Percentiles rank a stretch among this genome's conserved stretches.
These are phyloP conservation scores for Trichodelitschia bisporula DNA, from an alignment of 495 filamentous ascomycete genomes.

Conservation along the genomic window DNA sequence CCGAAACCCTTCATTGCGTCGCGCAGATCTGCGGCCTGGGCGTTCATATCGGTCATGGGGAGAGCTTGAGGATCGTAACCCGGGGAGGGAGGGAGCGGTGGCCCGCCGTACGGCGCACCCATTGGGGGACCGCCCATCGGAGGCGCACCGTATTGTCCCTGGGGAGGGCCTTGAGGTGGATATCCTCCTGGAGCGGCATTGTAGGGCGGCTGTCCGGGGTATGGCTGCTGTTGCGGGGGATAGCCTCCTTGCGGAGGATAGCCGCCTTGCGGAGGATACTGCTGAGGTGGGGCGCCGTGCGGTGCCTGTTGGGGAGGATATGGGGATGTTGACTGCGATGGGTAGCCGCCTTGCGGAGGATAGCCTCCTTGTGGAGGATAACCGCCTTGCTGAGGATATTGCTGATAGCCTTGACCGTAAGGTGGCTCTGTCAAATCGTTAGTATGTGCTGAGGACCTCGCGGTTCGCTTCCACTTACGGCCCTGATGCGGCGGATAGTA, in stretches of 20 bases:
- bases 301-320: too few relatives aligned
- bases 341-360: conserved; percentile 15
- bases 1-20: conserved; percentile 83
- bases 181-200: too few relatives aligned
- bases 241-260: conserved; percentile 16
- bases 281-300: conserved; percentile 7
- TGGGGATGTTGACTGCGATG: conserved; percentile 15
- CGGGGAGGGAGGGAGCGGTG: conserved; percentile 9
- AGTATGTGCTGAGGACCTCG: too few relatives aligned
- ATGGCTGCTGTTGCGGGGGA: conserved; percentile 1
- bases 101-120: conserved; percentile 1
- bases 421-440: too few relatives aligned
- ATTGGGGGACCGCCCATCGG: neutral
- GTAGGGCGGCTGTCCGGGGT: conserved; percentile 2
- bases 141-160: conserved; percentile 2
- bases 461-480: too few relatives aligned
- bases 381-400: conserved; percentile 12
- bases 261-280: conserved; percentile 11
- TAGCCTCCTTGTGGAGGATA: conserved; percentile 8
- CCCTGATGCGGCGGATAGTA: too few relatives aligned
- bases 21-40: conserved; percentile 42
- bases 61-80: conserved; percentile 10
- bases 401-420: conserved; percentile 1
- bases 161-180: conserved; percentile 4
- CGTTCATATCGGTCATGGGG: conserved; percentile 12